Conservation (phyloP, 2,329 filamentous ascomycete genomes). For the Monilinia fructigena region DNA sequence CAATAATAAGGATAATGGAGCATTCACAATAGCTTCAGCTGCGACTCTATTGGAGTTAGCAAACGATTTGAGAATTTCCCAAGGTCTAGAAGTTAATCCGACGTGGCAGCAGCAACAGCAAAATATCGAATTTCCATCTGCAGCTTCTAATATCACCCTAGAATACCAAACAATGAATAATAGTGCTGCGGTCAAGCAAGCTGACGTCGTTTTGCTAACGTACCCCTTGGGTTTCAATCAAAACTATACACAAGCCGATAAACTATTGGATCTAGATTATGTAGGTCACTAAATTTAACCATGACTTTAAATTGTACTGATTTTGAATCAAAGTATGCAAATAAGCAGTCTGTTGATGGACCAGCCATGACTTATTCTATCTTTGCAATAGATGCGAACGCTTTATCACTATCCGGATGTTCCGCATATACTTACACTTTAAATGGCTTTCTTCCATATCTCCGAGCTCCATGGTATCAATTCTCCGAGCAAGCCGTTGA, state of each 20-base stretch:
- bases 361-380: conserved; percentile 73
- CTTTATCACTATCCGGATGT: conserved; percentile 64
- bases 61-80: conserved; percentile 30
- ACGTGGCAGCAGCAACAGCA: conserved; percentile 57
- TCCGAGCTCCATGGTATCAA: conserved; percentile 66
- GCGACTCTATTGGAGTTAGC: conserved; percentile 50
- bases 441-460: conserved; percentile 62
- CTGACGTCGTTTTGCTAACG: conserved; percentile 66
- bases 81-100: conserved; percentile 46
- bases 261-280: conserved; percentile 58
- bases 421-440: conserved; percentile 67
- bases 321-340: conserved; percentile 53
- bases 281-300: conserved; percentile 39
- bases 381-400: conserved; percentile 65
- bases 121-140: conserved; percentile 56
- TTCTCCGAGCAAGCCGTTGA: conserved; percentile 69
- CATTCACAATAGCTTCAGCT: conserved; percentile 55
- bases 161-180: conserved; percentile 68
- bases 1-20: conserved; percentile 56
- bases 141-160: conserved; percentile 57
- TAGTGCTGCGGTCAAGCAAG: conserved; percentile 65
- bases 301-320: conserved; percentile 23
- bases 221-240: conserved; percentile 62
- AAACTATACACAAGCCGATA: conserved; percentile 51
- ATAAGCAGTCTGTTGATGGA: conserved; percentile 64